Conservation (phyloP, 2,329 filamentous ascomycete genomes). For the Arthrobotrys sinensis region DNA sequence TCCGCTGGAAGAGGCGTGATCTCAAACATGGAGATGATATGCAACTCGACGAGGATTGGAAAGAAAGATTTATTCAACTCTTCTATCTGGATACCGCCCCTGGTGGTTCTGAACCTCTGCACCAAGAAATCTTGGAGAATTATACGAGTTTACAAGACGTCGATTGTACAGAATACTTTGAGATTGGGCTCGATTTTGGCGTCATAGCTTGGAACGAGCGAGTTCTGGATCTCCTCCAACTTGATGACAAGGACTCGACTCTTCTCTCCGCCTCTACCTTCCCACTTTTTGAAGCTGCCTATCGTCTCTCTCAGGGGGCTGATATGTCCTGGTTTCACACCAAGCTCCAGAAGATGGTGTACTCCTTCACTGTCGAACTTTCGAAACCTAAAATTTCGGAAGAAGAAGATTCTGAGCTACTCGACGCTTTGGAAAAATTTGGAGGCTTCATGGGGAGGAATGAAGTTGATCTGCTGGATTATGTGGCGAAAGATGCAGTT, state of each 20-base stretch:
- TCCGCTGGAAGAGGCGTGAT: constrained; percentile 33
- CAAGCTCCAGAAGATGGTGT: constrained; percentile 40
- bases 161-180: constrained; percentile 29
- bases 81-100: constrained; percentile 26
- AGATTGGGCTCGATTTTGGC: constrained; percentile 47
- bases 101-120: not conserved
- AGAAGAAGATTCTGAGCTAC: not conserved
- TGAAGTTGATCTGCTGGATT: constrained; percentile 39
- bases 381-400: constrained; percentile 9
- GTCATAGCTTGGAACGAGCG: constrained; percentile 41
- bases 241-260: not conserved
- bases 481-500: constrained; percentile 47
- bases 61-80: constrained; percentile 15
- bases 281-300: constrained; percentile 41
- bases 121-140: constrained; percentile 19
- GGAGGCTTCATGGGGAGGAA: constrained; percentile 38
- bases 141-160: not conserved
- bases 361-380: constrained; percentile 36
- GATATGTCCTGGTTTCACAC: constrained; percentile 48
- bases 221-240: constrained; percentile 14
- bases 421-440: constrained; percentile 19
- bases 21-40: not conserved
- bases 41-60: not conserved
- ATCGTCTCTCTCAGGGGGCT: constrained; percentile 37
- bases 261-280: constrained; percentile 21